These are phyloP conservation scores for Pseudogymnoascus sp. DNA, from an alignment of 2,329 filamentous ascomycete genomes.

Conservation along the genomic window DNA sequence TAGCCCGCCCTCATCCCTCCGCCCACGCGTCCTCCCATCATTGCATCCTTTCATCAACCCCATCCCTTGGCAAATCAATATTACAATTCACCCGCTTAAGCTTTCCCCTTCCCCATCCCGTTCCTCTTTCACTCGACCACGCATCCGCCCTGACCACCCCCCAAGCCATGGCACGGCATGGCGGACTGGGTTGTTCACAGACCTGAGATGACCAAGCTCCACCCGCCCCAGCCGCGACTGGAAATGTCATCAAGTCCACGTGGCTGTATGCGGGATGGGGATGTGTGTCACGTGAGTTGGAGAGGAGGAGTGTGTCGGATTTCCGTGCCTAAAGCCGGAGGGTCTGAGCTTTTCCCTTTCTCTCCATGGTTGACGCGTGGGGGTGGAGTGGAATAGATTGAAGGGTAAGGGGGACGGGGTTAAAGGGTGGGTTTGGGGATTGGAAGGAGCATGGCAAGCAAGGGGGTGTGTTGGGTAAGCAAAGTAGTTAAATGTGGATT, in stretches of 20 bases:
- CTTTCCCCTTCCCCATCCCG: not conserved
- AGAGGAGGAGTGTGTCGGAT: not conserved
- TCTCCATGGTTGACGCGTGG: not conserved
- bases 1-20: not conserved
- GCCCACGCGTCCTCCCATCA: not conserved
- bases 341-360: not conserved
- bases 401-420: not conserved
- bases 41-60: not conserved
- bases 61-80: not conserved
- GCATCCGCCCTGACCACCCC: not conserved
- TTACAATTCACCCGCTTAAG: not conserved
- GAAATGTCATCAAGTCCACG: not conserved
- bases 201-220: not conserved
- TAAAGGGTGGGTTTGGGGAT: not conserved
- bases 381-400: not conserved
- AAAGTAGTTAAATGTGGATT: not conserved
- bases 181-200: not conserved
- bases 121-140: not conserved
- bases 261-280: not conserved
- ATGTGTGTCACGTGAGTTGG: not conserved
- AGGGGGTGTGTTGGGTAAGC: not conserved
- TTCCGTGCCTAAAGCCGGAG: not conserved
- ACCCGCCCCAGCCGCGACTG: not conserved
- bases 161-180: not conserved
- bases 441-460: not conserved